Conservation (phyloP, 1,284 basidiomycete genomes). For the Malassezia vespertilionis region DNA sequence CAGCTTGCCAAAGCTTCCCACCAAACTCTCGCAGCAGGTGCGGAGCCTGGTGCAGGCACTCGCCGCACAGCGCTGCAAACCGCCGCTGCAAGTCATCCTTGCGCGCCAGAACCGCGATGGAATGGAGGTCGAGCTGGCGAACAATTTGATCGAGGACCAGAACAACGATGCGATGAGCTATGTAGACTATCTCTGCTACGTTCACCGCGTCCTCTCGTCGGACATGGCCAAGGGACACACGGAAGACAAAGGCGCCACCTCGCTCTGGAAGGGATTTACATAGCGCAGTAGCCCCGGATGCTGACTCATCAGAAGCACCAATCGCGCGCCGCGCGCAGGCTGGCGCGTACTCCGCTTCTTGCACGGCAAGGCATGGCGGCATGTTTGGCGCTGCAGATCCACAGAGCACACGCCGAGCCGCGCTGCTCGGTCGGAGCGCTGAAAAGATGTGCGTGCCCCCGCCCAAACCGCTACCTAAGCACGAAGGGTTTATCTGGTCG, state of each 20-base stretch:
- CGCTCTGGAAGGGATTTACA: constrained; percentile 16
- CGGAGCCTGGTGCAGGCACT: constrained; percentile 70
- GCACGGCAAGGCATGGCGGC: no score
- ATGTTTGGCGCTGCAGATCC: no score
- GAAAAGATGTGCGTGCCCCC: no score
- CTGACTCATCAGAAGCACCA: no score
- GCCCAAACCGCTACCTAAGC: no score
- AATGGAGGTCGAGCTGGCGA: constrained; percentile 84
- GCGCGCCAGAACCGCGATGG: constrained; percentile 89
- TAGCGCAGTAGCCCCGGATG: constrained; percentile 10
- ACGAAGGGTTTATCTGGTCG: constrained; percentile 9
- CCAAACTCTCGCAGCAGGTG: constrained; percentile 70
- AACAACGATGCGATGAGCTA: constrained; percentile 77
- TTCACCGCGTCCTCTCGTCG: constrained; percentile 41
- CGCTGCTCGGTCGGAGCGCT: no score
- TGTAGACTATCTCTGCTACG: constrained; percentile 45
- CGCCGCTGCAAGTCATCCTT: constrained; percentile 60
- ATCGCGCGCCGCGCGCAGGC: no score
- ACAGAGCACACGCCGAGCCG: no score
- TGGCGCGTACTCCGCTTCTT: no score
- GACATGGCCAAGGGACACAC: constrained; percentile 32
- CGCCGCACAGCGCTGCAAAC: constrained; percentile 56
- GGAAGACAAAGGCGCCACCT: constrained; percentile 13
- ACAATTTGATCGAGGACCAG: constrained; percentile 90
- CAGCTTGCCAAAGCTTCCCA: constrained; percentile 62